Base-by-base conservation (phyloP, 352 stramenopile species). In the Phytophthora nicotianae region DNA sequence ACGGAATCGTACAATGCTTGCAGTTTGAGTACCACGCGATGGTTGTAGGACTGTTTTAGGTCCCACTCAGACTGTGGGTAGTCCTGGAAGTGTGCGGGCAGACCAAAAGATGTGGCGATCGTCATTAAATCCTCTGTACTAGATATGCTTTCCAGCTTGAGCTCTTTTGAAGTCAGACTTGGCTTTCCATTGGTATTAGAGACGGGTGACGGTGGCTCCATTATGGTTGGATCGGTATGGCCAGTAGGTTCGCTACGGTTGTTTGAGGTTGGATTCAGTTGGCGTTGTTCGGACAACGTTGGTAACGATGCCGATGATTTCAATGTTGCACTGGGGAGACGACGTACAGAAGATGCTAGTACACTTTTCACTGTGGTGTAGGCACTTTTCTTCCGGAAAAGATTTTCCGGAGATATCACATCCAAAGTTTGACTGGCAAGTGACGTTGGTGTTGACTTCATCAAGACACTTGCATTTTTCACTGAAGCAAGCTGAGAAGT, bases 31-130 rank as follows among this genome's bases (percentile, higher is more conserved):
- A 93, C 74, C 7, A 91, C 62, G 41, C 89, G 73, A 68, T 90
- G 76, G 40, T 91, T 93, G 68, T 91, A 91, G 16, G 86, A 89
- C 51, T 86, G 76, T 24, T 85, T 86, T 10, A 92, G 43, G 29
- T 91, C 81, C 79, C 81, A 92, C 48, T 94, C 86, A 11, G 73
- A 82, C 55, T 93, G 83, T 11, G 82, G 75, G 50, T 92, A 90
- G 46, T 95, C 86, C 53, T 95, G 82, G 38, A 87, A 86, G 48
- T 91, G 83, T 1, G 83, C 82, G 0, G 80, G 76, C 3, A 94
- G 52, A 0, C 85, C 80, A 55, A 90, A 90, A 6, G 79, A 78
- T 4, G 72, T 84, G 2, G 75, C 66, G 2, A 77, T 33, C 13
- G 62, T 72, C 3, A 63, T 64, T 37, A 50, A 52, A 19, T 69